Conservation (phyloP, 2,329 filamentous ascomycete species). For the Coniochaeta hoffmannii region DNA sequence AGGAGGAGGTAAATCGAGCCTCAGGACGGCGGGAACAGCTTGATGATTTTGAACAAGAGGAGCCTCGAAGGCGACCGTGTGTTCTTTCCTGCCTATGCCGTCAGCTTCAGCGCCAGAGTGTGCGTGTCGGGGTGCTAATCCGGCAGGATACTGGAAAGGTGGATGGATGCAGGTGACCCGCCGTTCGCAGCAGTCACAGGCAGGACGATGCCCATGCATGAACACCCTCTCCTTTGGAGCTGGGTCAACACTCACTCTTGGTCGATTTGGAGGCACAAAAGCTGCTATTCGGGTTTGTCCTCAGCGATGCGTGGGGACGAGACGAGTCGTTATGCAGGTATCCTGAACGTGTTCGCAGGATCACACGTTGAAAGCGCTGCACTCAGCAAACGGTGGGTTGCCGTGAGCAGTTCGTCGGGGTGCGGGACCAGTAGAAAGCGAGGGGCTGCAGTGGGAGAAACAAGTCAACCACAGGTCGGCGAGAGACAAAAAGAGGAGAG, state of each 20-base stretch:
- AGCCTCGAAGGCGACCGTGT: background rate
- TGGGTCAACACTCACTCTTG: background rate
- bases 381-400: conserved; percentile 28
- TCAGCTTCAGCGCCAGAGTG: background rate
- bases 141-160: background rate
- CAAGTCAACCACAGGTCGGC: background rate
- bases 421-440: background rate
- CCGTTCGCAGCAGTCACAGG: background rate
- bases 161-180: background rate
- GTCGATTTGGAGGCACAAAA: background rate
- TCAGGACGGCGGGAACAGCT: background rate
- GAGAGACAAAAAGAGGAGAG: background rate
- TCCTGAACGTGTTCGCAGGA: conserved; percentile 39
- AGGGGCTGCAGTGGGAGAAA: background rate
- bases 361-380: conserved; percentile 24
- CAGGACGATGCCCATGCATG: background rate
- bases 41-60: background rate
- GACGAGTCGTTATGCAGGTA: conserved; percentile 31
- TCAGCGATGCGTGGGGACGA: conserved; percentile 14
- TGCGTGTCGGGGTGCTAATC: background rate
- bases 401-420: conserved; percentile 23
- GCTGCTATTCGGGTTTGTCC: conserved; percentile 17
- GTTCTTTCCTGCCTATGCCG: background rate
- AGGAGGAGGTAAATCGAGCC: background rate
- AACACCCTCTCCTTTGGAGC: background rate